Evolutionary conservation across 164 flowering plant species (phyloP).

Genomic region (Warburgia ugandensis): DNA sequence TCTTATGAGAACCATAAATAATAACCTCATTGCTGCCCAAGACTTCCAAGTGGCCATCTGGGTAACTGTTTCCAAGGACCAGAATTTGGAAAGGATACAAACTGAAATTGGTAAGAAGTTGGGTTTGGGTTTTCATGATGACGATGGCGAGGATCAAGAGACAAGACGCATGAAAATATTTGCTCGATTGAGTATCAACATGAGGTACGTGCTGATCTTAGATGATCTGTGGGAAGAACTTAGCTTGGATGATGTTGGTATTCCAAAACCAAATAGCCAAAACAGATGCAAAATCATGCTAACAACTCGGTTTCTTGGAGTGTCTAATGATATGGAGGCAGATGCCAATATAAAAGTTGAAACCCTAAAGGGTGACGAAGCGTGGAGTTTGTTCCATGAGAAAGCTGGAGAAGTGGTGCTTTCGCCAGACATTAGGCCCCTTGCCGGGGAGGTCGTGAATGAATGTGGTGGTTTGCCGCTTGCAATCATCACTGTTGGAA

Average conservation of each 20-base stretch:
- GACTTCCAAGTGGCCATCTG: not conserved
- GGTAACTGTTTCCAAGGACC: constrained; percentile 1
- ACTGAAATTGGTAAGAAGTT: not conserved
- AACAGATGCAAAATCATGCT: not conserved
- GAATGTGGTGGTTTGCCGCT: constrained; percentile 8
- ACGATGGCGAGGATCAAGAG: not conserved
- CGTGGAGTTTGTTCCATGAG: constrained; percentile 1
- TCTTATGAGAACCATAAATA: constrained; percentile 1
- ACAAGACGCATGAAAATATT: not conserved
- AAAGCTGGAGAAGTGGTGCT: constrained; percentile 1
- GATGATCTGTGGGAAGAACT: constrained; percentile 7
- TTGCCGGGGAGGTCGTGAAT: constrained; percentile 1
- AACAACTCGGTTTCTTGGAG: not conserved
- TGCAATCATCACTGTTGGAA: not conserved
- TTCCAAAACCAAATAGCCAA: not conserved
- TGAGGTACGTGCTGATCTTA: not conserved
- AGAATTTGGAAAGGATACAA: not conserved
- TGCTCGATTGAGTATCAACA: not conserved
- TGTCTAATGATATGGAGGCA: constrained; percentile 1
- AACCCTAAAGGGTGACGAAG: not conserved
- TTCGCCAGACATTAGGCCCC: not conserved
- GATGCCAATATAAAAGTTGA: constrained; percentile 1
- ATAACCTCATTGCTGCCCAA: not conserved
- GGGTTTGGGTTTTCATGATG: not conserved
- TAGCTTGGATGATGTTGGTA: no score